Base-by-base conservation (phyloP, 805 yeast genomes). In the Blastobotrys americana region DNA sequence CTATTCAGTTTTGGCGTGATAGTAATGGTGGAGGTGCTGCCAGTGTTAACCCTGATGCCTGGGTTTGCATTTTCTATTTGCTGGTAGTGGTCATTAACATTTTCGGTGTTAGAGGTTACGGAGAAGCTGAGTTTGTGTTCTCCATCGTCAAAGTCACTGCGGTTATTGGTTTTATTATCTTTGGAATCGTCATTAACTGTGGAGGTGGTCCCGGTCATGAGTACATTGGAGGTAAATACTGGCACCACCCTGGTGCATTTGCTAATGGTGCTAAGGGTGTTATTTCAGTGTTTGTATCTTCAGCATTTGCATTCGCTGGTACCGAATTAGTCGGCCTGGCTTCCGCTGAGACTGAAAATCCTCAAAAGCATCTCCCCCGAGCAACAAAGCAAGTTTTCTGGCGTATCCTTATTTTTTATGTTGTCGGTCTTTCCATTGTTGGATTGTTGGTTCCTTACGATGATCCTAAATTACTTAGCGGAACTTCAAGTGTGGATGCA, bases 331-430 rank as follows among this genome's bases (percentile, higher is more conserved):
- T 74, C 34, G 84, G 86, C 41, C 68, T 83, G 27, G 82, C 87
- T 13, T 82, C 88, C 27, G 88, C 89, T 8, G 90, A 84, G 64
- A 69, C 85, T 20, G 74, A 66, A 38, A 76, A 81, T 60, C 88
- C 89, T 42, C 69, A 84, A 54, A 70, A 69, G 46, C 63, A 82
- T 2, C 71, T 82, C 43, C 89, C 89, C 35, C 72, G 73, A 43
- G 87, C 89, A 34, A 78, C 82, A 46, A 82, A 82, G 62, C 87
- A 83, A 65, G 84, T 82, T 2, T 82, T 84, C 64, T 82, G 89
- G 88, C 73, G 89, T 63, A 80, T 84, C 48, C 64, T 78, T 18
- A 61, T 81, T 53, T 83, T 84, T 59, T 84, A 84, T 66, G 69
- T 84, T 58, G 65, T 70, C 10, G 69, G 77, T 50, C 71, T 63